Evolutionary conservation across 140 eudicot genomes (phyloP).

Genomic region (Cichorium intybus): DNA sequence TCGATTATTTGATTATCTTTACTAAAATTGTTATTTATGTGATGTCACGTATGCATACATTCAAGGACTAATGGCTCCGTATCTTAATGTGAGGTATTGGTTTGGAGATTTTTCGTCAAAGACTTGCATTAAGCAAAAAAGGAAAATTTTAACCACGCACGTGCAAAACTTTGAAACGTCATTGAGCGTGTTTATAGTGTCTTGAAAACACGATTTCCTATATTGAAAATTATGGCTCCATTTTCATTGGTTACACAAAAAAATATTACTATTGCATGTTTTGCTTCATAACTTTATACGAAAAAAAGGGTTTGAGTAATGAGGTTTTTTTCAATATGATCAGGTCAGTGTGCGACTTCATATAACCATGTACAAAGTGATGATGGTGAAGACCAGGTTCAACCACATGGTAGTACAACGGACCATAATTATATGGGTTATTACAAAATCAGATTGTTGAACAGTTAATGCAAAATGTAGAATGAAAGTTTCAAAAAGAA

Average conservation of each 20-base stretch:
- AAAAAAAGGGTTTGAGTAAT: neutral
- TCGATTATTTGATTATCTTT: no score
- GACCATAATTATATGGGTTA: no score
- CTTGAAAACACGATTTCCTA: neutral
- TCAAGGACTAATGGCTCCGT: neutral
- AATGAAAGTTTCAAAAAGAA: no score
- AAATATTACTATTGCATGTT: neutral
- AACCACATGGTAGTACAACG: no score
- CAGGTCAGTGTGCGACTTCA: neutral
- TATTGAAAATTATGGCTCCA: neutral
- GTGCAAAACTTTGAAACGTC: constrained; percentile 11
- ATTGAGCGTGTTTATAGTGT: neutral
- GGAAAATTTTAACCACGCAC: constrained; percentile 3
- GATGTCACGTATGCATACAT: neutral
- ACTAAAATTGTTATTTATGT: constrained; percentile 6
- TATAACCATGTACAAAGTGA: no score
- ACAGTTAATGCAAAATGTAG: no score
- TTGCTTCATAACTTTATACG: constrained; percentile 2
- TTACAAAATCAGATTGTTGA: no score
- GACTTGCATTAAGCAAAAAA: neutral
- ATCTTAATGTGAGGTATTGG: constrained; percentile 8
- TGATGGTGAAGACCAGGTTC: no score
- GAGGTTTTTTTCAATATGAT: neutral
- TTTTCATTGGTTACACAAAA: neutral
- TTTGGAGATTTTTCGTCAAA: neutral